Base-by-base conservation (phyloP, 2,329 filamentous ascomycete genomes). In the Tolypocladium ophioglossoides region DNA sequence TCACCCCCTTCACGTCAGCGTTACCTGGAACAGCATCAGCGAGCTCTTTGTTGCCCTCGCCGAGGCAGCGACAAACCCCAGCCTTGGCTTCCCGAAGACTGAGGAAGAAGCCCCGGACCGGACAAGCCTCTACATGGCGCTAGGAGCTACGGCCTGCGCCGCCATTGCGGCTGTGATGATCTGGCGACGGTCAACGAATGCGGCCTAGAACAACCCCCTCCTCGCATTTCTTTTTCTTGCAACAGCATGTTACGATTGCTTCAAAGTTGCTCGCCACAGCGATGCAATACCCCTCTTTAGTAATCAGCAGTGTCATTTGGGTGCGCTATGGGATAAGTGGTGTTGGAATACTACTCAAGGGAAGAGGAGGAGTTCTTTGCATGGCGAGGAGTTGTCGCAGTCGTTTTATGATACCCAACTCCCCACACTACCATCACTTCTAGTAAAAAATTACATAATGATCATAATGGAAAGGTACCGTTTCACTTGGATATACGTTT, bases 31-130 rank as follows among this genome's bases (percentile, higher is more conserved):
- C 64, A 95, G 89, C 63, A 96, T 97, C 61, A 87, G 87, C 59
- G 94, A 99, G 70, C 80, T 97, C 38, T 99, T 97, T 70, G 90
- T 96, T 27, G 85, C 82, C 38, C 80, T 97, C 54, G 94, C 94
- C 8, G 94, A 97, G 71, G 87, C 89, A 41, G 92, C 92, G 7
- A 94, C 91, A 47, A 91, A 91, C 64, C 94, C 94, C 0, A 91
- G 85, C 62, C 87, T 84, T 0, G 92, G 87, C 0, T 96, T 95
- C 63, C 92, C 94, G 0, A 94, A 91, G 70, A 88, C 81, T 53
- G 90, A 96, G 59, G 91, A 96, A 63, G 90, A 94, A 53, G 80
- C 84, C 1, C 84, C 86, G 5, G 92, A 96, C 69, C 82, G 89
- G 62, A 90, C 91, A 58, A 86, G 87, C 58, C 75, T 96, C 64